phyloP scores from a whole-genome alignment of 331 rosid genomes.

The Prunus yedoensis region DNA sequence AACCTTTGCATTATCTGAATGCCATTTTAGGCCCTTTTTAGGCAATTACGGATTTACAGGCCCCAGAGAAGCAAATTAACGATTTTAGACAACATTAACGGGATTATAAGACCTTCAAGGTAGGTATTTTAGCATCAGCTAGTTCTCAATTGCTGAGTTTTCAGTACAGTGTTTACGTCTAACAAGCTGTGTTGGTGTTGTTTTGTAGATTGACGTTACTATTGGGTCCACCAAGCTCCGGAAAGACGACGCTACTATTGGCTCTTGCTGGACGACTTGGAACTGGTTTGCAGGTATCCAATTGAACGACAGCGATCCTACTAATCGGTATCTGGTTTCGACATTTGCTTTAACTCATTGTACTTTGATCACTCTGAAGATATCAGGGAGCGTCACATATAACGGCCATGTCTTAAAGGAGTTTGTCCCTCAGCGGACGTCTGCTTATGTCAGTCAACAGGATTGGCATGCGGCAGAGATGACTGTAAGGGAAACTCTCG shows the following conservation, averaged over 20 bases:
- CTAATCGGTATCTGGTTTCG: not conserved
- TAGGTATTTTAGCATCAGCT: conserved; percentile 16
- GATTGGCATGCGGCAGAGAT: conserved; percentile 88
- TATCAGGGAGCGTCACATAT: conserved; percentile 75
- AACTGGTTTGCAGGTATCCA: conserved; percentile 71
- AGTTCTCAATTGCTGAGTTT: conserved; percentile 10
- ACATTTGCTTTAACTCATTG: not conserved
- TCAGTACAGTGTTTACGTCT: not conserved
- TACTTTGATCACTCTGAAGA: conserved; percentile 47
- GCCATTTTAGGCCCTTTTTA: conserved; percentile 54
- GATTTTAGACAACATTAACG: conserved; percentile 68
- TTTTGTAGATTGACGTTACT: conserved; percentile 73
- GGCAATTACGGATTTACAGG: conserved; percentile 54
- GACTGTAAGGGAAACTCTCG: conserved; percentile 96
- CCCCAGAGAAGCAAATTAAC: conserved; percentile 78
- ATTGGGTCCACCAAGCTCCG: conserved; percentile 98
- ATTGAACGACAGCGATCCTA: not conserved
- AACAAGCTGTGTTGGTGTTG: conserved; percentile 12
- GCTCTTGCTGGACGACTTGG: conserved; percentile 98
- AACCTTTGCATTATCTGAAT: conserved; percentile 13
- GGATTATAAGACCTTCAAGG: conserved; percentile 92
- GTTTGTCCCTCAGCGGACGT: conserved; percentile 95
- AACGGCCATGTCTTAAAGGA: conserved; percentile 83
- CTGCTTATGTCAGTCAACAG: conserved; percentile 94
- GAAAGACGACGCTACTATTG: conserved; percentile 80